These are phyloP conservation scores for Globisporangium mamillatum DNA, from an alignment of 352 stramenopile genomes.

Conservation along the genomic window DNA sequence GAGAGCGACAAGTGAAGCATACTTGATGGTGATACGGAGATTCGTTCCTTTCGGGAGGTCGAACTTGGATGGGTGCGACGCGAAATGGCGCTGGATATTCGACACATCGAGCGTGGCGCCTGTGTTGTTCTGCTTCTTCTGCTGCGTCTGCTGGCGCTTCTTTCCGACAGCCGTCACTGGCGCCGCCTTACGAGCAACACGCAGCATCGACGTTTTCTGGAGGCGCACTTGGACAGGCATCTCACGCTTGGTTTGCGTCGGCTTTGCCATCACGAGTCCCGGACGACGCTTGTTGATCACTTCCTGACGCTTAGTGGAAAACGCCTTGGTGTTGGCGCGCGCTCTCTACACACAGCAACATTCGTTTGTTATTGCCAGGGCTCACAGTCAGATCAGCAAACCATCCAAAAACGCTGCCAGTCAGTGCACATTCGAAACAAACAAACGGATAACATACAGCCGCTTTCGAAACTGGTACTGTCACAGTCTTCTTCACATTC, in stretches of 20 bases:
- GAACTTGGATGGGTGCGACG: slow-evolving; percentile 77
- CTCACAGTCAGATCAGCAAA: not conserved
- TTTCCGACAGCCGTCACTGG: slow-evolving; percentile 14
- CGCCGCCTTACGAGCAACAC: slow-evolving; percentile 25
- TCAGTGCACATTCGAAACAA: not conserved
- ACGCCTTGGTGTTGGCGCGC: slow-evolving; percentile 40
- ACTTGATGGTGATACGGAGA: slow-evolving; percentile 82
- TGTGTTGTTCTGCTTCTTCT: slow-evolving; percentile 24
- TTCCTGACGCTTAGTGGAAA: slow-evolving; percentile 59
- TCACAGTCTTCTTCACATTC: slow-evolving; percentile 76
- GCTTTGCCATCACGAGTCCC: slow-evolving; percentile 41
- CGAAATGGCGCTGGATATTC: slow-evolving; percentile 79
- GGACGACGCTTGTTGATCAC: slow-evolving; percentile 71
- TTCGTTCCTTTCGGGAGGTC: slow-evolving; percentile 75
- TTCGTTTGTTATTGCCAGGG: not conserved
- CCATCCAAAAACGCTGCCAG: not conserved
- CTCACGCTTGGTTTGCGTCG: slow-evolving; percentile 25
- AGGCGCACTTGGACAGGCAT: slow-evolving; percentile 38
- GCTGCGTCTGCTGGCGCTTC: slow-evolving; percentile 19
- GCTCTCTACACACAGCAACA: slow-evolving; percentile 24
- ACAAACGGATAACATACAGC: slow-evolving; percentile 30
- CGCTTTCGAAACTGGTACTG: slow-evolving; percentile 61
- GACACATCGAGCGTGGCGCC: slow-evolving; percentile 55
- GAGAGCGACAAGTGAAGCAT: not conserved
- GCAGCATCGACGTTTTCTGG: slow-evolving; percentile 41